Conservation (phyloP, 306 rosid genomes). For the Lathyrus sativus region DNA sequence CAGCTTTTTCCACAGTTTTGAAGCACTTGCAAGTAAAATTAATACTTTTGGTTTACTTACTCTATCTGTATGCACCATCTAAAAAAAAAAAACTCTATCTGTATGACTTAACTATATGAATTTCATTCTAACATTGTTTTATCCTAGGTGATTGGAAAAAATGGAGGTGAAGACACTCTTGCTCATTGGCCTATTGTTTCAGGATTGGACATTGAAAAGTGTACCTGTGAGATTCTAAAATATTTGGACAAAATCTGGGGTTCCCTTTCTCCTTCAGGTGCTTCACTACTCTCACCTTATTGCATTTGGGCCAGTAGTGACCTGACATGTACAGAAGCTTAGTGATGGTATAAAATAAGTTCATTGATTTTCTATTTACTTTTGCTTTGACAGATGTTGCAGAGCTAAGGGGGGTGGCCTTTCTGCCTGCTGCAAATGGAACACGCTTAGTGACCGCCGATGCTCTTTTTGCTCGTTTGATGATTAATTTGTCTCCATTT, state of each 20-base stretch:
- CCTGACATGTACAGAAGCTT: constrained; percentile 3
- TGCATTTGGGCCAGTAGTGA: constrained; percentile 5
- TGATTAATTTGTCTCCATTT: constrained; percentile 90
- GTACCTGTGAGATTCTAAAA: constrained; percentile 83
- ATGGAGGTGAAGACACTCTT: constrained; percentile 96
- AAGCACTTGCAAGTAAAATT: constrained; percentile 81
- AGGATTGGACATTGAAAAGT: constrained; percentile 82
- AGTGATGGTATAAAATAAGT: not conserved
- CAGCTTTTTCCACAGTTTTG: constrained; percentile 71
- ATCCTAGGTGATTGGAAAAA: constrained; percentile 69
- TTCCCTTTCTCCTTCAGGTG: constrained; percentile 82
- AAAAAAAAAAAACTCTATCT: constrained; percentile 9
- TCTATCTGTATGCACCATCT: constrained; percentile 17
- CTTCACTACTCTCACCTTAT: constrained; percentile 32
- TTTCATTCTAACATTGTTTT: constrained; percentile 39
- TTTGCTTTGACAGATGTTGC: constrained; percentile 59
- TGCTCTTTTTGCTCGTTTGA: constrained; percentile 77
- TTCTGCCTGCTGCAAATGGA: constrained; percentile 94
- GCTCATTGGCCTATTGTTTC: constrained; percentile 93
- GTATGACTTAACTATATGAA: constrained; percentile 23
- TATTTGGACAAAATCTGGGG: constrained; percentile 84
- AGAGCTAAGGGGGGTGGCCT: constrained; percentile 70
- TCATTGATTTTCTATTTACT: constrained; percentile 25
- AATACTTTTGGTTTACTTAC: constrained; percentile 28
- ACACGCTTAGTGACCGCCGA: constrained; percentile 85